Base-by-base conservation (phyloP, 768 basidiomycete species). In the Rubroboletus satanas region DNA sequence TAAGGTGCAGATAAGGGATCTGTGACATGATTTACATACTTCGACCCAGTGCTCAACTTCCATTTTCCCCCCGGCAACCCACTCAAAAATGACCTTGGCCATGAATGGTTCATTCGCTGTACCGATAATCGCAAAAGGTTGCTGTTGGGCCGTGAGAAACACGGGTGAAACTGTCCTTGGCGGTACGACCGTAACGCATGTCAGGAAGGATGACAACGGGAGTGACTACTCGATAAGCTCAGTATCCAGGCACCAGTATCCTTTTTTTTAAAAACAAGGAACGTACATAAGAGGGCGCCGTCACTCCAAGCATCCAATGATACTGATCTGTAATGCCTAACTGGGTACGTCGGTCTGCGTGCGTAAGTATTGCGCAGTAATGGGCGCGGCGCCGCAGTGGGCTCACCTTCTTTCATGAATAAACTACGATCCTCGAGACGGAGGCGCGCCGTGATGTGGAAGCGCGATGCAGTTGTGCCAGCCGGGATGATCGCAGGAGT, bases 41-140 rank as follows among this genome's bases (percentile, higher is more conserved):
- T 81, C 77, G 7, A 81, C 72, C 79, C 79, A 82, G 49, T 81
- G 79, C 9, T 81, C 79, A 17, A 81, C 66, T 44, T 75, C 75
- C 56, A 73, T 71, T 58, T 77, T 82, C 47, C 72, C 71, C 21
- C 65, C 63, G 14, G 76, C 76, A 26, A 63, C 71, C 77, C 76
- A 80, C 36, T 66, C 61, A 33, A 80, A 66, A 1, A 65, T 64
- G 18, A 80, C 61, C 21, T 70, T 67, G 5, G 79, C 78, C 45
- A 79, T 71, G 52, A 80, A 80, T 0, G 79, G 75, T 47, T 68
- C 71, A 53, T 78, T 73, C 17, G 78, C 70, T 17, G 74, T 76
- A 49, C 75, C 68, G 6, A 72, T 64, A 3, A 75, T 66, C 18
- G 70, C 69, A 49, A 78, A 81, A 17, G 79, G 77, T 23, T 71